Evolutionary conservation across 2,329 filamentous ascomycete species (phyloP), one percentile per base, ranked within the genome.

Genomic region (Fusarium tricinctum): DNA sequence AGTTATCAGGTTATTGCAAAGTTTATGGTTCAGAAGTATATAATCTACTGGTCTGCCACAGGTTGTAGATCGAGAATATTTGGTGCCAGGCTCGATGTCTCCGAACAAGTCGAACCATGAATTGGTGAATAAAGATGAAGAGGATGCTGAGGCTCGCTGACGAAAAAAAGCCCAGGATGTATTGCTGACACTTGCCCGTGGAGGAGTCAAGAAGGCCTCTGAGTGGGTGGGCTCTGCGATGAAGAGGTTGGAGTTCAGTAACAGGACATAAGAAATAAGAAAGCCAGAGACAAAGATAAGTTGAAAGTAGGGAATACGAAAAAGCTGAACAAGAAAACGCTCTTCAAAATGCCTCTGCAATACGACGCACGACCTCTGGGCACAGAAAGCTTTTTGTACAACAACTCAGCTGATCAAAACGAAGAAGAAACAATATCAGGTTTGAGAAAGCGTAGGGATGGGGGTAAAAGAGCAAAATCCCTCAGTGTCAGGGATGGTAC

Each of bases 381-480:
- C n/a, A 38, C 38, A 13, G 58, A 61, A 61, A 48, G 66, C 19
- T 17, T 69, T 66, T 69, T 69, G 63, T 69, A 69, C 46, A 44
- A 12, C 51, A 32, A 32, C n/a, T 13, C 19, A 47, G 20, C 33
- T 35, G 33, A n/a, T 35, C 7, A 9, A 19, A 57, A 54, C 39
- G 30, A 51, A 38, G n/a, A 30, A 51, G 28, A 15, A 6, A 19
- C 19, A 42, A 26, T 20, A 33, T 40, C 33, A 38, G 38, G 44
- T 47, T 40, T 33, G 43, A 57, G 22, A 30, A 17, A 12, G 10
- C n/a, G 44, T 28, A 28, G 26, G 19, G 28, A 53, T 26, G 39
- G 20, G 42, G 57, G 46, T 30, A 28, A 35, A 8, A n/a, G 33
- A 17, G 26, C 22, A 50, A 69, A 70, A 70, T 54, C 14, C 61